Evolutionary conservation across 352 stramenopile genomes (phyloP).

Genomic region (Globisporangium emineosum): DNA sequence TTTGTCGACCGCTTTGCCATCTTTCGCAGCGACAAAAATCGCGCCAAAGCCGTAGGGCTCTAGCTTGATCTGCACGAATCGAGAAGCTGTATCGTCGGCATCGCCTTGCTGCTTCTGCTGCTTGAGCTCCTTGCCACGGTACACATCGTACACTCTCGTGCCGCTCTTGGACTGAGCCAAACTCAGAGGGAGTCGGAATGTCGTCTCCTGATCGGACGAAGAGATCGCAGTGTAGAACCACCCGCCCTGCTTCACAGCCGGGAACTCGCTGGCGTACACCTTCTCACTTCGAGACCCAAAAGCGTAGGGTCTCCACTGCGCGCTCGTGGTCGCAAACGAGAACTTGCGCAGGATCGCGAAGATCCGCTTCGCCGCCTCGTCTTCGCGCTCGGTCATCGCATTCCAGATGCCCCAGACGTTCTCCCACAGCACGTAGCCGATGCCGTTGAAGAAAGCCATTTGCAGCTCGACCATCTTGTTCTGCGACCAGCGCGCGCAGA

Average conservation of each 20-base stretch:
- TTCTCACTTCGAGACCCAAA: conserved; percentile 20
- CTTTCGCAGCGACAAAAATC: conserved; percentile 29
- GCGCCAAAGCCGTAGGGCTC: conserved; percentile 67
- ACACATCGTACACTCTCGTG: conserved; percentile 58
- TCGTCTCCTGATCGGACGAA: conserved; percentile 25
- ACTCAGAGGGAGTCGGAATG: conserved; percentile 33
- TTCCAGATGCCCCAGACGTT: conserved; percentile 90
- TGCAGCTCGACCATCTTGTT: conserved; percentile 60
- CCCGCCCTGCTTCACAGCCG: conserved; percentile 18
- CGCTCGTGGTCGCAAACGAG: conserved; percentile 35
- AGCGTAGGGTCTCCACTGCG: conserved; percentile 51
- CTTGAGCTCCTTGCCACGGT: conserved; percentile 45
- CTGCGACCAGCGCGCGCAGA: conserved; percentile 83
- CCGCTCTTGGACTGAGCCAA: conserved; percentile 14
- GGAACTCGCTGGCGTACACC: conserved; percentile 53
- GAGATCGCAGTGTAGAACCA: conserved; percentile 70
- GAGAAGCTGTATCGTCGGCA: background rate
- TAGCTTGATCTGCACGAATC: conserved; percentile 30
- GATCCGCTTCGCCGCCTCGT: conserved; percentile 51
- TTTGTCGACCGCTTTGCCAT: conserved; percentile 16
- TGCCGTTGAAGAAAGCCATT: conserved; percentile 80
- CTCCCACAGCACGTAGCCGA: conserved; percentile 86
- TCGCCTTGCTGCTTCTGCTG: conserved; percentile 8
- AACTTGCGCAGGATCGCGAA: conserved; percentile 71
- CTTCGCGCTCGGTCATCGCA: conserved; percentile 68